Conservation (phyloP, 2,329 filamentous ascomycete species). For the Balansia obtecta region DNA sequence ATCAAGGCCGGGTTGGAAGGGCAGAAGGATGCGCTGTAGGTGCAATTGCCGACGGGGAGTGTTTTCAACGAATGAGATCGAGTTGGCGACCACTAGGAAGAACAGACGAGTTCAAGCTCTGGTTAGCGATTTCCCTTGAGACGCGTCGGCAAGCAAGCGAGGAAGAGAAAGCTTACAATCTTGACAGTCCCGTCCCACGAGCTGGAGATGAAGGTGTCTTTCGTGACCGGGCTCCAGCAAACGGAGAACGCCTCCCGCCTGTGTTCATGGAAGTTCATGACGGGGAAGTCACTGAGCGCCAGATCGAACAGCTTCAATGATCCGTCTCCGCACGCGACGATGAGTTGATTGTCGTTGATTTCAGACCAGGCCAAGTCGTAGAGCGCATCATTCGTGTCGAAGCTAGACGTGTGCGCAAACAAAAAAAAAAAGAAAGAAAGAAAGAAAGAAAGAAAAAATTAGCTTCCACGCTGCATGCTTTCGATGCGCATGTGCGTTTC, state of each 20-base stretch:
- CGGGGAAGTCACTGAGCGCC: conserved; percentile 66
- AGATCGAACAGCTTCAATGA: conserved; percentile 92
- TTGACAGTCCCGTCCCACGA: conserved; percentile 97
- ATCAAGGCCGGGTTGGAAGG: conserved; percentile 78
- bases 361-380: conserved; percentile 96
- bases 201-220: conserved; percentile 80
- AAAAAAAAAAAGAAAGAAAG: no score
- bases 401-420: conserved; percentile 37
- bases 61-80: conserved; percentile 65
- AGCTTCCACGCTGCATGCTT: background rate
- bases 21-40: conserved; percentile 84
- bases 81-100: conserved; percentile 65
- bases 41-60: conserved; percentile 83
- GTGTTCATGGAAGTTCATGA: conserved; percentile 89
- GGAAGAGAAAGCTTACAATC: conserved; percentile 39
- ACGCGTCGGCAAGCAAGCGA: background rate
- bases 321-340: conserved; percentile 83
- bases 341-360: conserved; percentile 86
- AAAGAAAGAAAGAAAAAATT: no score
- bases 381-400: conserved; percentile 92
- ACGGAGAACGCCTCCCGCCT: conserved; percentile 87
- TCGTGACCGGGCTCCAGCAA: conserved; percentile 81
- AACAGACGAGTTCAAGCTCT: background rate
- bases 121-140: background rate
- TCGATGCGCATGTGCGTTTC: background rate